Evolutionary conservation across 179 eudicot species (phyloP).

Genomic region (Carnegiea gigantea): DNA sequence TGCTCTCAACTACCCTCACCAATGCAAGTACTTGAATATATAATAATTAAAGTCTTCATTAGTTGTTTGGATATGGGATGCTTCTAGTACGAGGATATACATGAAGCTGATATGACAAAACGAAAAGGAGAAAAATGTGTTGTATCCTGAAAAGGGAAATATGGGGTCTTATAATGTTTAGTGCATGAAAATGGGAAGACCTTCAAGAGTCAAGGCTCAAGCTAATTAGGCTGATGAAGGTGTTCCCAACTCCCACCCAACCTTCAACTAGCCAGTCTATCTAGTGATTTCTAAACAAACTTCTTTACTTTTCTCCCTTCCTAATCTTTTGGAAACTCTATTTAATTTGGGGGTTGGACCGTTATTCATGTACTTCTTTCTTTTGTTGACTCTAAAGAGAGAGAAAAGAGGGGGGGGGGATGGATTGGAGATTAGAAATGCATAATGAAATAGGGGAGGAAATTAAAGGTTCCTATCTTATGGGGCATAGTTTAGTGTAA

Average conservation of each 20-base stretch:
- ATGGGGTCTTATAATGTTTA: background rate
- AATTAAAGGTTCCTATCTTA: too few species aligned
- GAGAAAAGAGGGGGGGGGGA: too few species aligned
- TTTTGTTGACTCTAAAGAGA: background rate
- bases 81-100: conserved; percentile 1
- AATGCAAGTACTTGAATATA: background rate
- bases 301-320: background rate
- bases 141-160: background rate
- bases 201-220: background rate
- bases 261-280: background rate
- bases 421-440: too few species aligned
- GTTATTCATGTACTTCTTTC: background rate
- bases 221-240: too few species aligned
- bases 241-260: background rate
- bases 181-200: too few species aligned
- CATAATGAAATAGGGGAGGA: too few species aligned
- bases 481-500: too few species aligned
- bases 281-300: background rate
- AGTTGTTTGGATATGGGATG: background rate
- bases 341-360: background rate
- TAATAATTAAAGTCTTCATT: too few species aligned
- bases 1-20: conserved; percentile 4
- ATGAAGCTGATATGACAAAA: background rate
- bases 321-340: background rate
- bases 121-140: background rate